Percentiles rank a stretch among this genome's conserved stretches.
Conservation (phyloP, 768 basidiomycete genomes). For the Suillus paluster region DNA sequence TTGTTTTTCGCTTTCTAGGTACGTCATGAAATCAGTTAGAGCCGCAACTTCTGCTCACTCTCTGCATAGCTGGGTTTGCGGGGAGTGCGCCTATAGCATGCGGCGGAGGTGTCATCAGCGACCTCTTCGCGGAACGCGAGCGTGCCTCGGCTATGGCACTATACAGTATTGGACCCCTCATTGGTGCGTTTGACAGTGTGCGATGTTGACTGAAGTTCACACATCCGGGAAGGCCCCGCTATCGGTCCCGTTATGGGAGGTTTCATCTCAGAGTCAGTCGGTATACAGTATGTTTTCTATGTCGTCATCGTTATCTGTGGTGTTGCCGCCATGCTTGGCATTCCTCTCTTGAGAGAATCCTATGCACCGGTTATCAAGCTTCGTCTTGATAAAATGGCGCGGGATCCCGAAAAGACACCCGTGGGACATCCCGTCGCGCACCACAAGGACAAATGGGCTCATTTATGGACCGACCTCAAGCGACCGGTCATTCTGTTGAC, state of each 20-base stretch:
- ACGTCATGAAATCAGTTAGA: slow-evolving; percentile 24
- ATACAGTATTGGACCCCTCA: slow-evolving; percentile 65
- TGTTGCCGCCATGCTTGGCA: slow-evolving; percentile 48
- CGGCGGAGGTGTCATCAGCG: slow-evolving; percentile 67
- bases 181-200: slow-evolving; percentile 41
- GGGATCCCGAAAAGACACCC: slow-evolving; percentile 51
- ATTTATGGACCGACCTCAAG: slow-evolving; percentile 62
- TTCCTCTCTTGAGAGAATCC: slow-evolving; percentile 71
- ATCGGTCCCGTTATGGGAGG: slow-evolving; percentile 70
- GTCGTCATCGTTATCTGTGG: slow-evolving; percentile 51
- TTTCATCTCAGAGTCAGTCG: slow-evolving; percentile 62
- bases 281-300: slow-evolving; percentile 66
- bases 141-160: slow-evolving; percentile 75
- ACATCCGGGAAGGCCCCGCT: slow-evolving; percentile 43
- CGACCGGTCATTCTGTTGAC: slow-evolving; percentile 65
- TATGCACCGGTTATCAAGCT: slow-evolving; percentile 73
- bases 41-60: background rate
- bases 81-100: slow-evolving; percentile 68
- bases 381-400: slow-evolving; percentile 42
- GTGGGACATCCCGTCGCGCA: slow-evolving; percentile 31
- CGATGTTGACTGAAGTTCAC: slow-evolving; percentile 6
- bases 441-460: slow-evolving; percentile 37
- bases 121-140: slow-evolving; percentile 65
- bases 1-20: slow-evolving; percentile 75
- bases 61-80: slow-evolving; percentile 58